These are phyloP conservation scores for Fusarium abutilonis DNA, from an alignment of 2,329 filamentous ascomycete species.

Conservation along the genomic window DNA sequence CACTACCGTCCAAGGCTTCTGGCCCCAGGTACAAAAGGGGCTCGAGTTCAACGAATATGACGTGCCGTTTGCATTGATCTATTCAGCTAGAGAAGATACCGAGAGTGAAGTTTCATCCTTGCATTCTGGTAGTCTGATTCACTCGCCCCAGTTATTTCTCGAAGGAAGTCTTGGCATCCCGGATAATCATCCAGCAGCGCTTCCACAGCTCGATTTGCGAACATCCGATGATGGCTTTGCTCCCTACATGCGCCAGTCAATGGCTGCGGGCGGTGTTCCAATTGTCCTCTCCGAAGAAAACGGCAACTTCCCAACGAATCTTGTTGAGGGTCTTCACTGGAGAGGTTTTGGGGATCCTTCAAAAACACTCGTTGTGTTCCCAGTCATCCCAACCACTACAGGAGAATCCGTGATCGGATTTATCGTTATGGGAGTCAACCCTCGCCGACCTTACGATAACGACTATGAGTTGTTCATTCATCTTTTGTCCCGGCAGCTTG, in stretches of 20 bases:
- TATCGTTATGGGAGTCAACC: conserved; percentile 81
- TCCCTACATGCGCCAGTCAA: conserved; percentile 78
- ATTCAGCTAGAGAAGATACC: conserved; percentile 75
- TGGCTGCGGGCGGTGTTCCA: conserved; percentile 70
- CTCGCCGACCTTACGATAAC: conserved; percentile 79
- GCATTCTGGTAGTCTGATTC: conserved; percentile 71
- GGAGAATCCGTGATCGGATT: conserved; percentile 80
- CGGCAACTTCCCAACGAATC: conserved; percentile 69
- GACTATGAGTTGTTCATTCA: conserved; percentile 83
- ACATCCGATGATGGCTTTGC: conserved; percentile 78
- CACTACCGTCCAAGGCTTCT: conserved; percentile 78
- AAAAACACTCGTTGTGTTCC: conserved; percentile 77
- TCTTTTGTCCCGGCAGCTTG: conserved; percentile 77
- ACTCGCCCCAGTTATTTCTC: conserved; percentile 71
- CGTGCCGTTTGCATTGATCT: conserved; percentile 79
- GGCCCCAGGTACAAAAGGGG: conserved; percentile 74
- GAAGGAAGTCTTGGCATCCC: conserved; percentile 78
- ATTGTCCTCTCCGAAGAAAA: conserved; percentile 74
- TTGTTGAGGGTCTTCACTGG: conserved; percentile 75
- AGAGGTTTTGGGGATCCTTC: conserved; percentile 77
- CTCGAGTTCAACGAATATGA: conserved; percentile 79
- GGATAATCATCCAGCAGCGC: conserved; percentile 68
- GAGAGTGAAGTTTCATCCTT: conserved; percentile 79
- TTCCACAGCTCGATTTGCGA: conserved; percentile 72
- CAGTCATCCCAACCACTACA: conserved; percentile 77